These are phyloP conservation scores for Cyberlindnera maclurae DNA, from an alignment of 805 yeast species.

Conservation along the genomic window DNA sequence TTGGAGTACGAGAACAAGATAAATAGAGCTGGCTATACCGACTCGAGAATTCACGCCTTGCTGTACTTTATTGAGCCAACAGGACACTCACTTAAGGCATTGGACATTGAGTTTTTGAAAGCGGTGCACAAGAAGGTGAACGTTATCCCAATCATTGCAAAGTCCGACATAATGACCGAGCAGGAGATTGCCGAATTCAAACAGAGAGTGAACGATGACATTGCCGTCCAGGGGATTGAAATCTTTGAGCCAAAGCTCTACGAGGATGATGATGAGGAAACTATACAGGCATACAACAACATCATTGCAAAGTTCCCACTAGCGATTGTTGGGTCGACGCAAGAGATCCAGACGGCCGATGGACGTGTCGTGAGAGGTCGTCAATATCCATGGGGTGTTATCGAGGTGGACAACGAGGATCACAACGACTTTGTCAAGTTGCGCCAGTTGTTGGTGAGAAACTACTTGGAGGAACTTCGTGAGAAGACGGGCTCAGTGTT, in stretches of 20 bases:
- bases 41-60: conserved; percentile 87
- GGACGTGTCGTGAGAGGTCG: conserved; percentile 87
- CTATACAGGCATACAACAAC: conserved; percentile 54
- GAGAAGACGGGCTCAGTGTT: conserved; percentile 71
- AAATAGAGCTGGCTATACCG: conserved; percentile 62
- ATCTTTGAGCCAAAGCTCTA: conserved; percentile 71
- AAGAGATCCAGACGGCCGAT: conserved; percentile 56
- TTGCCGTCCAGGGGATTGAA: conserved; percentile 64
- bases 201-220: conserved; percentile 68
- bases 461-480: conserved; percentile 87
- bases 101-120: conserved; percentile 85
- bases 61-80: conserved; percentile 95
- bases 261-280: conserved; percentile 82
- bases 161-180: conserved; percentile 87
- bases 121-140: conserved; percentile 86
- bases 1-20: conserved; percentile 86
- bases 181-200: conserved; percentile 78
- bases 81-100: conserved; percentile 83
- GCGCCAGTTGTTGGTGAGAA: conserved; percentile 82
- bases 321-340: conserved; percentile 90
- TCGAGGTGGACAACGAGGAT: conserved; percentile 90
- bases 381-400: conserved; percentile 93
- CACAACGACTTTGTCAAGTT: conserved; percentile 89
- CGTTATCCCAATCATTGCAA: conserved; percentile 90
- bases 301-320: conserved; percentile 75